phyloP scores from a whole-genome alignment of 768 basidiomycete species.

The Leccinum boreale region DNA sequence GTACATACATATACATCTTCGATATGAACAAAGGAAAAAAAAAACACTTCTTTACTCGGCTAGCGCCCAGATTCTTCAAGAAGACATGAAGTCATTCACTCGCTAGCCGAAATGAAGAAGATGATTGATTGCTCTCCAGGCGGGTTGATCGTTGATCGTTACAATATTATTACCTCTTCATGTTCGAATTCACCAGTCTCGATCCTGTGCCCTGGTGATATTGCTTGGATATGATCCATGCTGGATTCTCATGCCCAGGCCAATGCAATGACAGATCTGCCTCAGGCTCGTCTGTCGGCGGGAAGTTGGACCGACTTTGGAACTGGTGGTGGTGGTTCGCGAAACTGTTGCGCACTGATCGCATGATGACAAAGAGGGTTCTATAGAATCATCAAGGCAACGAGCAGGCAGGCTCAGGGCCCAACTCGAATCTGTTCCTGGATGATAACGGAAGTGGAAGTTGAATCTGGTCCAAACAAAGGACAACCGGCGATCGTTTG shows the following conservation, averaged over 20 bases:
- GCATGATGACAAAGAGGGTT: background rate
- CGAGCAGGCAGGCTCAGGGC: background rate
- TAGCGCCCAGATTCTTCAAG: background rate
- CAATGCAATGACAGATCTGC: background rate
- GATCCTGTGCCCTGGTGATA: background rate
- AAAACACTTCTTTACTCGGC: background rate
- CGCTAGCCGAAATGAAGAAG: slow-evolving; percentile 27
- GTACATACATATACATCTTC: no score
- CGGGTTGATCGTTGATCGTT: slow-evolving; percentile 16
- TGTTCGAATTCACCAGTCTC: slow-evolving; percentile 1
- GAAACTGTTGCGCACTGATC: background rate
- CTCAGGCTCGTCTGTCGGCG: background rate
- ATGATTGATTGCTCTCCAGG: slow-evolving; percentile 12
- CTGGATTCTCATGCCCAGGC: background rate
- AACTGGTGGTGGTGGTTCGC: background rate
- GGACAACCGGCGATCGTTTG: background rate
- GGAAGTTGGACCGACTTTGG: slow-evolving; percentile 4
- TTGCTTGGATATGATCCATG: background rate
- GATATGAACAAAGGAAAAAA: background rate
- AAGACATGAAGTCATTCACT: slow-evolving; percentile 13
- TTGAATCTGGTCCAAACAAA: slow-evolving; percentile 13
- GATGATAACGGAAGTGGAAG: background rate
- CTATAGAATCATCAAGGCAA: no score
- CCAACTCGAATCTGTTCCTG: no score
- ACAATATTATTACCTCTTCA: background rate